Percentiles rank a stretch among this genome's conserved stretches.
Conservation (phyloP, 2,329 filamentous ascomycete genomes). For the Magnaporthiopsis poae region DNA sequence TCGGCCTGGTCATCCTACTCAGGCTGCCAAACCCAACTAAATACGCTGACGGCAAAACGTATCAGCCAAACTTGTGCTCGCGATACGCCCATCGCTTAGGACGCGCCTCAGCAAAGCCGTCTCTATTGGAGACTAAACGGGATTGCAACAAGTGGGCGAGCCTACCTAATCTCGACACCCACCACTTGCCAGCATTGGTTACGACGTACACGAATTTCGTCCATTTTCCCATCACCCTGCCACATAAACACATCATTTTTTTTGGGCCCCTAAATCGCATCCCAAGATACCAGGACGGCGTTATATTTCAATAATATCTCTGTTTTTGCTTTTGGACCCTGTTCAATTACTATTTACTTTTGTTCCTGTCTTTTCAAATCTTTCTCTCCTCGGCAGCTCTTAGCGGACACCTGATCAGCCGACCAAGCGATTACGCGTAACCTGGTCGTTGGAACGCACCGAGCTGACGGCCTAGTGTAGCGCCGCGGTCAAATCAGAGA, state of each 20-base stretch:
- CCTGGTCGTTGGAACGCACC: neutral
- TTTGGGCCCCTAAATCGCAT: slow-evolving; percentile 27
- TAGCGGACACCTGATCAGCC: no score
- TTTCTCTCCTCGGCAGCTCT: neutral
- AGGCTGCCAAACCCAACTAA: neutral
- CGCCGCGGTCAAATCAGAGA: neutral
- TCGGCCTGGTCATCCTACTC: neutral
- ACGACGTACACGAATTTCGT: slow-evolving; percentile 25
- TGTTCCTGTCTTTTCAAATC: neutral
- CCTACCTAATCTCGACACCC: neutral
- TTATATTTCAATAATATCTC: slow-evolving; percentile 17
- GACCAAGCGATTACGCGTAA: no score
- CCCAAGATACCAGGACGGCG: slow-evolving; percentile 36
- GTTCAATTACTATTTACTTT: neutral
- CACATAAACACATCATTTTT: slow-evolving; percentile 14
- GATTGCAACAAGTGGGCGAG: neutral
- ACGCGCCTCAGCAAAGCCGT: neutral
- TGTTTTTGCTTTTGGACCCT: slow-evolving; percentile 1
- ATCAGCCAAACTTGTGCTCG: neutral
- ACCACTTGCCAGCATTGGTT: slow-evolving; percentile 12
- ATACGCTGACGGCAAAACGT: neutral
- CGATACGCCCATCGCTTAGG: neutral
- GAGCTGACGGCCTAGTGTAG: neutral
- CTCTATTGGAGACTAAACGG: neutral
- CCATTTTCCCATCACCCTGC: slow-evolving; percentile 11